These are phyloP conservation scores for Ocimum tenuiflorum DNA, from an alignment of 257 asterid species.

Conservation along the genomic window DNA sequence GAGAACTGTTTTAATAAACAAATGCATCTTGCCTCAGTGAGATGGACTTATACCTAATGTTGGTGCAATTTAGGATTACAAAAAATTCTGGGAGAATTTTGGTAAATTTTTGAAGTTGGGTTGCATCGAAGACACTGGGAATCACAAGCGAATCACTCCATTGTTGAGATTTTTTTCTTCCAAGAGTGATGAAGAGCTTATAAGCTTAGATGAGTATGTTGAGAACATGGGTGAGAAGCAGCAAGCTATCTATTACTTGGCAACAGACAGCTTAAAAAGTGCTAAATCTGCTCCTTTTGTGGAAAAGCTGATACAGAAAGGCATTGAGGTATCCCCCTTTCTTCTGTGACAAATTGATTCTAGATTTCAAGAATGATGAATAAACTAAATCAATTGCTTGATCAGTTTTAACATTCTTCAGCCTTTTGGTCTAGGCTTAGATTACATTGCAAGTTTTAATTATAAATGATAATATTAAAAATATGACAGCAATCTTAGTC, in stretches of 20 bases:
- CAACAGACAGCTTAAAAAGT: constrained; percentile 93
- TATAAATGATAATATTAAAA: not conserved
- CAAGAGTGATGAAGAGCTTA: constrained; percentile 79
- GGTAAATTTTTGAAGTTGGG: constrained; percentile 92
- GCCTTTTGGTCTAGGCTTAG: not conserved
- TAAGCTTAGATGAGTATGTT: constrained; percentile 82
- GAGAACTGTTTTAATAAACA: not conserved
- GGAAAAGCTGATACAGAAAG: constrained; percentile 87
- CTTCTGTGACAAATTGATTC: not conserved
- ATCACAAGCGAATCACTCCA: constrained; percentile 83
- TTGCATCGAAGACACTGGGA: constrained; percentile 93
- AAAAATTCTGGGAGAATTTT: constrained; percentile 96
- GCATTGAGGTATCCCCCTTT: constrained; percentile 57
- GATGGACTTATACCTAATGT: not conserved
- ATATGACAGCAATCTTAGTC: not conserved
- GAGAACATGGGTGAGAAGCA: constrained; percentile 97
- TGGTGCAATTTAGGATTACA: constrained; percentile 61
- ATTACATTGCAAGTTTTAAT: not conserved
- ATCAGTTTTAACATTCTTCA: not conserved
- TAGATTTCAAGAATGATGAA: not conserved
- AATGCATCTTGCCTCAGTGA: not conserved
- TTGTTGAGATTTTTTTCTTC: constrained; percentile 81
- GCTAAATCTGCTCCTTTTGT: constrained; percentile 94
- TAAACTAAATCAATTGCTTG: not conserved
- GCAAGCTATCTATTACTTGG: constrained; percentile 85